phyloP scores from a whole-genome alignment of 345 rosid species.

The Hypericum perforatum region DNA sequence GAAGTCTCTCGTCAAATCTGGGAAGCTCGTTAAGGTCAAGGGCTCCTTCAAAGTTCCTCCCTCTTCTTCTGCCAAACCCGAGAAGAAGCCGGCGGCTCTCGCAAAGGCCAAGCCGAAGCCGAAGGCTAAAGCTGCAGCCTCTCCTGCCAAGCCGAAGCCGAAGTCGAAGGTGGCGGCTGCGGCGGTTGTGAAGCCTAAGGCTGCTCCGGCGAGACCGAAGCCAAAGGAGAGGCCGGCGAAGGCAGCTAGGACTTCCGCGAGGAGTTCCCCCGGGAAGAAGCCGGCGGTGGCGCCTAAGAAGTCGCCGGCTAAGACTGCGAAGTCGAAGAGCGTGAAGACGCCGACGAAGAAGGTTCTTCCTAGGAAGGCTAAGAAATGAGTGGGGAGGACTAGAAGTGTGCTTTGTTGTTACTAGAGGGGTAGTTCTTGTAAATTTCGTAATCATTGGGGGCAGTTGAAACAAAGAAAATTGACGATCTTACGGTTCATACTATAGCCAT shows the following conservation, averaged over 20 bases:
- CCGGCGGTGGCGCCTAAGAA: slow-evolving; percentile 31
- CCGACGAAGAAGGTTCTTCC: no score
- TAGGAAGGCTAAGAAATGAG: no score
- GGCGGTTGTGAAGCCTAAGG: no score
- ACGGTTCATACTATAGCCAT: no score
- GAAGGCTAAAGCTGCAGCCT: slow-evolving; percentile 31
- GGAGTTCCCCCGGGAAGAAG: slow-evolving; percentile 56
- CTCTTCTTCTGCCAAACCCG: slow-evolving; percentile 20
- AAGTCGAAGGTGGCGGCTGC: slow-evolving; percentile 34
- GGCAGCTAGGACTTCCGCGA: slow-evolving; percentile 49
- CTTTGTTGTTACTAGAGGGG: no score
- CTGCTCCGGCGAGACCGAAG: slow-evolving; percentile 16
- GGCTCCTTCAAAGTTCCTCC: slow-evolving; percentile 20
- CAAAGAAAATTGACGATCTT: no score
- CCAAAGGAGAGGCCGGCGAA: slow-evolving; percentile 52
- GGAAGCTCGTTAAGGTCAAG: slow-evolving; percentile 17
- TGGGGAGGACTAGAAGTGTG: no score
- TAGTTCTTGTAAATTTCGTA: no score
- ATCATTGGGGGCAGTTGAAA: no score
- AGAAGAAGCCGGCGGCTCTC: slow-evolving; percentile 12
- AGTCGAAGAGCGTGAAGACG: no score
- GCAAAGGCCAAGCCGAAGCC: slow-evolving; percentile 21
- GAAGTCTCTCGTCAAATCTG: slow-evolving; percentile 16
- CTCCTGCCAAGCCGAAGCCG: slow-evolving; percentile 37
- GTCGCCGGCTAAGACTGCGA: slow-evolving; percentile 33